Base-by-base conservation (phyloP, 169 alveolate genomes). In the Eimeria maxima region DNA sequence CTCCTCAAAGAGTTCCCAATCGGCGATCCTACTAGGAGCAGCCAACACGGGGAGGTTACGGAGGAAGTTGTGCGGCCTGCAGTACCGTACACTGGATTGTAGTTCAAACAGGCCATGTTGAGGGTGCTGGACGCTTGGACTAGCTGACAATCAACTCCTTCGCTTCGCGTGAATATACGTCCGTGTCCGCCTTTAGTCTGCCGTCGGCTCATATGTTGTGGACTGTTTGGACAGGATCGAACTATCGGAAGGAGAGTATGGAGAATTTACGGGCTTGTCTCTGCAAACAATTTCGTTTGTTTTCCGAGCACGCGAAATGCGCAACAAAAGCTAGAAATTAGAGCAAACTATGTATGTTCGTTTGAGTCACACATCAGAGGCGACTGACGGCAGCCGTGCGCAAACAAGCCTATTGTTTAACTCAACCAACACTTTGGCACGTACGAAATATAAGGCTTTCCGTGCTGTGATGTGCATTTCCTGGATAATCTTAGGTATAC, bases 211-310 rank as follows among this genome's bases (percentile, higher is more conserved):
- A 53, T 33, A 33, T 60, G 47, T 2, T 57, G 73, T 18, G 16
- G 60, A 18, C 93, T n/a, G 44, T 81, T 63, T 45, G 91, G 76
- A 86, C 96, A 97, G 97, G 99, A 98, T 55, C 97, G 97, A 65
- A 97, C 95, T 27, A 97, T 98, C 0, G 99, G 99, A 22, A 96
- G 98, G 96, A 97, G 97, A 94, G 98, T 98, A 24, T 96, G 98
- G 78, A 96, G 97, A 95, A 93, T 98, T 47, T 81, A 81, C 67
- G 99, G 99, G 81, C 90, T 98, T 76, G 97, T 98, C 42, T 97
- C 98, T 0, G 98, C 99, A 47, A 97, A 98, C 90, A 98, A 98
- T 97, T 97, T 92, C 78, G 96, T 98, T 53, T 94, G 95, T 65
- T 94, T 98, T n/a, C 99, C 99, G 65, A 96, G 96, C 91, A 97